Percentiles rank a stretch among this genome's conserved stretches.
Evolutionary conservation across 345 rosid species (phyloP).

Genomic region (Euphorbia pulcherrima): DNA sequence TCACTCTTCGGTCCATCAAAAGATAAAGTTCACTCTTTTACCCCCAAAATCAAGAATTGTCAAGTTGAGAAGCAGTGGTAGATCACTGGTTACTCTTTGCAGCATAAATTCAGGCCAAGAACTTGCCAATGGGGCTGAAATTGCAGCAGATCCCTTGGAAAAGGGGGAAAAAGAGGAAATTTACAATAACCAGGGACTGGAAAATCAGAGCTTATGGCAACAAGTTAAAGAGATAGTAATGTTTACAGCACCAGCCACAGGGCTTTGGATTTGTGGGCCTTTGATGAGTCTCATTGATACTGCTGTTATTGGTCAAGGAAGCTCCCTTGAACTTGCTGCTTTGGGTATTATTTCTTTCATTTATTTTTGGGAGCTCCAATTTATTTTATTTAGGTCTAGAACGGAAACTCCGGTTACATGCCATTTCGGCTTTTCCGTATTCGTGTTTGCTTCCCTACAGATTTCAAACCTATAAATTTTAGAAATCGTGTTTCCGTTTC

Average conservation of each 20-base stretch:
- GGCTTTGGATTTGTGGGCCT: constrained; percentile 84
- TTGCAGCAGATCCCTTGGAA: constrained; percentile 9
- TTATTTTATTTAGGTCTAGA: background rate
- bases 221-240: constrained; percentile 76
- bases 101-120: constrained; percentile 32
- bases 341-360: constrained; percentile 48
- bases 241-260: constrained; percentile 88
- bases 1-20: constrained; percentile 20
- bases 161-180: constrained; percentile 17
- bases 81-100: constrained; percentile 29
- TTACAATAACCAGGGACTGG: constrained; percentile 34
- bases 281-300: constrained; percentile 96
- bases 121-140: constrained; percentile 6
- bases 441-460: too few species aligned
- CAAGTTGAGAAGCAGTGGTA: constrained; percentile 3
- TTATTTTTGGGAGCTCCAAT: too few species aligned
- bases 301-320: constrained; percentile 89
- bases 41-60: constrained; percentile 12
- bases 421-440: too few species aligned
- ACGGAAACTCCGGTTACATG: too few species aligned
- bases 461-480: too few species aligned
- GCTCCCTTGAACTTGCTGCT: constrained; percentile 91
- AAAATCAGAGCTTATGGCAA: constrained; percentile 59
- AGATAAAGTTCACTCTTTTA: constrained; percentile 15
- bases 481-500: too few species aligned